These are phyloP conservation scores for Saccharata proteae DNA, from an alignment of 2,329 filamentous ascomycete genomes.

Conservation along the genomic window DNA sequence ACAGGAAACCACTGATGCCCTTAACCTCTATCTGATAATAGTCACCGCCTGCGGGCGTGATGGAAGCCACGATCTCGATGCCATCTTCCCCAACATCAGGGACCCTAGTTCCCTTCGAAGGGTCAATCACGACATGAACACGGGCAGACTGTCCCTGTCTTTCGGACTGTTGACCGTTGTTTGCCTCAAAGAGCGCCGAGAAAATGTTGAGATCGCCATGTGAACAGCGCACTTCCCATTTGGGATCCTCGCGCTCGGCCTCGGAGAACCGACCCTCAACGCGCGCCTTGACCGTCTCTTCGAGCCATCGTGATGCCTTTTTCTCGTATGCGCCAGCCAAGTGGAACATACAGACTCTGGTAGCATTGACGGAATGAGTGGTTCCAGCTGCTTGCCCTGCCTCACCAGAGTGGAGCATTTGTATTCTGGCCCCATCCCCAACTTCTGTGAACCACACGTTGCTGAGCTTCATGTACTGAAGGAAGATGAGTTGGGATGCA, in stretches of 20 bases:
- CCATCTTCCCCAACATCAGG: conserved; percentile 36
- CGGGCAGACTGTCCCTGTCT: conserved; percentile 56
- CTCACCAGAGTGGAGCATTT: conserved; percentile 35
- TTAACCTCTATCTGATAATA: conserved; percentile 45
- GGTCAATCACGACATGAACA: conserved; percentile 62
- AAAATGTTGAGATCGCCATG: conserved; percentile 43
- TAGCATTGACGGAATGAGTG: conserved; percentile 8
- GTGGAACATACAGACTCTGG: conserved; percentile 38
- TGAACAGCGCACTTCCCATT: conserved; percentile 66
- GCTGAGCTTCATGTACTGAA: conserved; percentile 56
- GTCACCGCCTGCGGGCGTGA: conserved; percentile 43
- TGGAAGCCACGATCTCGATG: conserved; percentile 57
- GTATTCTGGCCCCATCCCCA: conserved; percentile 6
- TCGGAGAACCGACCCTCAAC: conserved; percentile 79
- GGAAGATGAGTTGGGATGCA: conserved; percentile 56
- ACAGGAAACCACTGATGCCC: conserved; percentile 59
- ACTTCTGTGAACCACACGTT: conserved; percentile 62
- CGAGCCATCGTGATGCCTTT: conserved; percentile 62
- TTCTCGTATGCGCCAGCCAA: conserved; percentile 67
- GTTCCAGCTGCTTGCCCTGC: conserved; percentile 15
- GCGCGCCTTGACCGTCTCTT: conserved; percentile 77
- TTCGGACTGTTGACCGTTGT: conserved; percentile 47
- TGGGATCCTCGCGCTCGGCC: conserved; percentile 64
- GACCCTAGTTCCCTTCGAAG: conserved; percentile 49
- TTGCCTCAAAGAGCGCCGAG: conserved; percentile 62